These are phyloP conservation scores for Polytrichum commune DNA, from an alignment of 225 moss, liverwort and hornwort genomes.

Conservation along the genomic window DNA sequence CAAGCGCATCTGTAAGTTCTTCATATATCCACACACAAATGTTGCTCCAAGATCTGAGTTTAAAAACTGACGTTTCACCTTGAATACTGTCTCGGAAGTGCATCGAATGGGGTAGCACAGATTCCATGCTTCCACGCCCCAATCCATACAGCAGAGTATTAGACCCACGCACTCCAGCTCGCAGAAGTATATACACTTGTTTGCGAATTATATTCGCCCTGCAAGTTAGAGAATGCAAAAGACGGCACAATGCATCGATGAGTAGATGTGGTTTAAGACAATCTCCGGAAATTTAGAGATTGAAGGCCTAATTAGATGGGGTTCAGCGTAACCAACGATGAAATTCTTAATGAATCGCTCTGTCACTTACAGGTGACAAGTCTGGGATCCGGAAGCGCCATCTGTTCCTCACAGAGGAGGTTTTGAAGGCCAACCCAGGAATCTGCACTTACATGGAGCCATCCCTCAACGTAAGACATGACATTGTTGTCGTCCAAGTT, in stretches of 20 bases:
- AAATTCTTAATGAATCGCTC: background rate
- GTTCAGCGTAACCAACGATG: background rate
- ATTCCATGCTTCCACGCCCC: background rate
- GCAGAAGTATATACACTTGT: background rate
- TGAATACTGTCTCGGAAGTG: background rate
- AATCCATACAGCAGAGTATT: background rate
- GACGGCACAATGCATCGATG: background rate
- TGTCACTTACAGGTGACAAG: constrained; percentile 17
- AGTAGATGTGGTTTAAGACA: background rate
- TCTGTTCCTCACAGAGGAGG: constrained; percentile 8
- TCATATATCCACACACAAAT: background rate
- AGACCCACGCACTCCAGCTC: background rate
- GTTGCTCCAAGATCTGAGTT: background rate
- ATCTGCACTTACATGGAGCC: constrained; percentile 16
- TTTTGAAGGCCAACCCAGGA: constrained; percentile 7
- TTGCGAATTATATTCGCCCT: background rate
- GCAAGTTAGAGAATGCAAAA: no score
- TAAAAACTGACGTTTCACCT: background rate
- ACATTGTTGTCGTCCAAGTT: constrained; percentile 11
- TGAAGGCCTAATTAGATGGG: background rate
- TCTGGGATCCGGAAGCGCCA: constrained; percentile 3
- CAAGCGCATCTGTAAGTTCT: constrained; percentile 55
- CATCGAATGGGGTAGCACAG: background rate
- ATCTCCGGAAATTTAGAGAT: background rate
- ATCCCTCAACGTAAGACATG: constrained; percentile 12